Base-by-base conservation (phyloP, 2,329 filamentous ascomycete species). In the Hypoxylon sp. region DNA sequence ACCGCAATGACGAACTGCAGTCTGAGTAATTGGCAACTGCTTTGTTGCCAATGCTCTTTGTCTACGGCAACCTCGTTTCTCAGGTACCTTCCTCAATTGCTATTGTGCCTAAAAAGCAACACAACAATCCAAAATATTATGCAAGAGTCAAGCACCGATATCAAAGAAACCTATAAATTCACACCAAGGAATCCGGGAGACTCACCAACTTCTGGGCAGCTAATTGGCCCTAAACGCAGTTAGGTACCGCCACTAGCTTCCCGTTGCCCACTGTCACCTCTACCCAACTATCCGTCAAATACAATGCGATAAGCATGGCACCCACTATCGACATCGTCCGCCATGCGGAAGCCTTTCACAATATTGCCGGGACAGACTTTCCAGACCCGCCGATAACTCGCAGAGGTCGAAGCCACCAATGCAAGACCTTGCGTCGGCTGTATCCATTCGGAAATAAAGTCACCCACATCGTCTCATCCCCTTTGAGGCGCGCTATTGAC, bases 331-430 rank as follows among this genome's bases (percentile, higher is more conserved):
- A 91, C 77, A 82, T 90, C 70, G 84, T 93, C 75, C 90, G 91
- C 78, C 90, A 92, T 77, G 90, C 88, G 7, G 82, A 92, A 79
- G 92, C 92, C 79, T 87, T 86, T 75, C 93, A 97, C 85, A 97
- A 97, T 77, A 84, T 94, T 74, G 81, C 84, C 63, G 91, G 93
- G 79, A 88, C 91, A 74, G 71, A 79, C 59, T 81, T 96, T 51
- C 89, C 78, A 19, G 94, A 97, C 76, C 93, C 94, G 1, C 79
- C 85, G 62, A 86, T 97, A 52, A 97, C 94, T 0, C 81, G 88
- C 14, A 93, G 92, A 72, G 83, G 89, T 74, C 74, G 12, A 6
- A 8, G 86, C 67, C 92, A 97, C 67, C 92, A 97, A 84, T 95
- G 92, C 80, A 79, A 76, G 30, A 74, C 77, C 6, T 87, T 97